Conservation (phyloP, 2,329 filamentous ascomycete genomes). For the Colletotrichum limetticola region DNA sequence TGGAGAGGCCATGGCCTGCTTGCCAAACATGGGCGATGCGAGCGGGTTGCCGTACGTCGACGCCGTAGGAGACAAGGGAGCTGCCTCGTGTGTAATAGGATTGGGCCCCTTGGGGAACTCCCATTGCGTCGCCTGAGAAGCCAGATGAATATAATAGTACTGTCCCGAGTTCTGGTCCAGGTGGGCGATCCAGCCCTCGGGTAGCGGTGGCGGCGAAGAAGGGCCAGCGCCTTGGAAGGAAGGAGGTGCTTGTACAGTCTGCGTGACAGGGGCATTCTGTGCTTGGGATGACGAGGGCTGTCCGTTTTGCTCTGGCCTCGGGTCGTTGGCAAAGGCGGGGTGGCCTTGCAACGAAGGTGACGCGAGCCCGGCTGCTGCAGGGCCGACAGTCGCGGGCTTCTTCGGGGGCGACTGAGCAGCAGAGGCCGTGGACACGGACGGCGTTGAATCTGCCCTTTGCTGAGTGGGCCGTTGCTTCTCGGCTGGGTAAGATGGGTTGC, state of each 20-base stretch:
- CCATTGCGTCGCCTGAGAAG: constrained; percentile 97
- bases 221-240: constrained; percentile 64
- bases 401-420: constrained; percentile 45
- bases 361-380: constrained; percentile 46
- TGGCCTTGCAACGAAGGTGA: constrained; percentile 71
- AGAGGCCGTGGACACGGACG: constrained; percentile 40
- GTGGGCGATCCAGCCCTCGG: constrained; percentile 98
- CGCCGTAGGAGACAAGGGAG: constrained; percentile 84
- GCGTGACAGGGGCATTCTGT: constrained; percentile 15
- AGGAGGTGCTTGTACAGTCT: constrained; percentile 51
- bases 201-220: constrained; percentile 88
- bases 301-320: constrained; percentile 62
- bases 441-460: constrained; percentile 40
- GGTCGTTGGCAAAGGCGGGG: constrained; percentile 91
- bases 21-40: constrained; percentile 74
- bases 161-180: constrained; percentile 95
- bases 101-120: constrained; percentile 97
- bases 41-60: constrained; percentile 82
- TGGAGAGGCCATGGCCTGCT: constrained; percentile 80
- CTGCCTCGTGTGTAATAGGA: constrained; percentile 83
- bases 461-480: constrained; percentile 75
- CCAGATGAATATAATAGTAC: constrained; percentile 98
- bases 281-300: constrained; percentile 38
- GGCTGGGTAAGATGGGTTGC: constrained; percentile 73
- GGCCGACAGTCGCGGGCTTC: constrained; percentile 41